phyloP scores from a whole-genome alignment of 345 rosid species.

The Camelina hispida region DNA sequence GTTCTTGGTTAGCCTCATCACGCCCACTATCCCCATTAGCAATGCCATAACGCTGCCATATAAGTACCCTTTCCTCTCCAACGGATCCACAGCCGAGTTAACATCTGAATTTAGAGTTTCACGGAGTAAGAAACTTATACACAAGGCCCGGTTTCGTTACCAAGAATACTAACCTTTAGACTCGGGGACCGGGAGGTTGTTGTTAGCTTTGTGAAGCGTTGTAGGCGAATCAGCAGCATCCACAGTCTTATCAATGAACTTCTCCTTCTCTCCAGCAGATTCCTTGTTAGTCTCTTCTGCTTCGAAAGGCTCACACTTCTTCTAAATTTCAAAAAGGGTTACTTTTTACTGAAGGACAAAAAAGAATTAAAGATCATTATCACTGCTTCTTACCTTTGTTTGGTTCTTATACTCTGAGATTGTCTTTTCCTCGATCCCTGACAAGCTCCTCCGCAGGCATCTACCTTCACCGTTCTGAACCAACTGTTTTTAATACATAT shows the following conservation, averaged over 20 bases:
- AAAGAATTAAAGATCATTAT: neutral
- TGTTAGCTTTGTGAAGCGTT: conserved; percentile 25
- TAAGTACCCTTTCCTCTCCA: conserved; percentile 40
- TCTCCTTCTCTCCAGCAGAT: conserved; percentile 38
- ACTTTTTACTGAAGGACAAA: neutral
- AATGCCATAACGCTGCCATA: conserved; percentile 63
- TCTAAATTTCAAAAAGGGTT: neutral
- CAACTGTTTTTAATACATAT: conserved; percentile 48
- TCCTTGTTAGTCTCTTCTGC: conserved; percentile 30
- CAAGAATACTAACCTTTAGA: conserved; percentile 33
- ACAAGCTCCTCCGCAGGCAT: conserved; percentile 50
- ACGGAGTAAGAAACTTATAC: neutral
- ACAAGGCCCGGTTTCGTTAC: neutral
- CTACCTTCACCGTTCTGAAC: conserved; percentile 73
- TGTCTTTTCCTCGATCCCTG: conserved; percentile 62
- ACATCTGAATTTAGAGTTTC: conserved; percentile 24
- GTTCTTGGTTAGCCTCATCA: conserved; percentile 62
- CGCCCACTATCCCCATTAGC: conserved; percentile 62
- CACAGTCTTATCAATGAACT: conserved; percentile 52
- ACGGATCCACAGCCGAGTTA: conserved; percentile 13
- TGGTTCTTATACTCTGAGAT: conserved; percentile 48
- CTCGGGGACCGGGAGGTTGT: neutral
- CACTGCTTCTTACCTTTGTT: conserved; percentile 38
- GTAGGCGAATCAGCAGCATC: conserved; percentile 49
- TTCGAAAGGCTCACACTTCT: conserved; percentile 41